Evolutionary conservation across 1,284 basidiomycete genomes (phyloP).

Genomic region (Cutaneotrichosporon daszewskae): DNA sequence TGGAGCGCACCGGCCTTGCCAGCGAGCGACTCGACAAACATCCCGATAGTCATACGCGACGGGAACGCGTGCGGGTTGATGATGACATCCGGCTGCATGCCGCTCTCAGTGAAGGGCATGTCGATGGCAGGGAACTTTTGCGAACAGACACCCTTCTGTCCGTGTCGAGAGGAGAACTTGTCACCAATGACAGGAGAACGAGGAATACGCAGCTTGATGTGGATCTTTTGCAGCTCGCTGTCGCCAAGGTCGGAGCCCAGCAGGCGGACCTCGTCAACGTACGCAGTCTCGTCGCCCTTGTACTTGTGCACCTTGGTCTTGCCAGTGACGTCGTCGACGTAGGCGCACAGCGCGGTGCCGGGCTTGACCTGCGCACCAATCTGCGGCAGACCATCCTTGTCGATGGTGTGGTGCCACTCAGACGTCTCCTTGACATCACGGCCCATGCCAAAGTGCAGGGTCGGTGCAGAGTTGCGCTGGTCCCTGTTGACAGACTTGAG

Average conservation of each 20-base stretch:
- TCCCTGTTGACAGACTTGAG: constrained; percentile 69
- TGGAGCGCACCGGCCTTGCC: constrained; percentile 99
- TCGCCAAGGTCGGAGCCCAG: constrained; percentile 85
- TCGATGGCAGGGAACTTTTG: constrained; percentile 98
- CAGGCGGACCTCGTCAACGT: constrained; percentile 86
- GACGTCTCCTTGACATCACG: constrained; percentile 60
- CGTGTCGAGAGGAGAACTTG: constrained; percentile 98
- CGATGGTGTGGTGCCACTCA: constrained; percentile 64
- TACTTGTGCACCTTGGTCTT: constrained; percentile 86
- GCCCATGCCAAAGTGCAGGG: constrained; percentile 80
- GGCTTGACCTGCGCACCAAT: constrained; percentile 65
- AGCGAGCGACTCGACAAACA: constrained; percentile 99
- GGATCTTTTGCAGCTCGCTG: constrained; percentile 83
- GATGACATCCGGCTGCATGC: constrained; percentile 98
- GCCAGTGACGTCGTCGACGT: constrained; percentile 79
- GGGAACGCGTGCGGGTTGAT: constrained; percentile 99
- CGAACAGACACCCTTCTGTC: constrained; percentile 99
- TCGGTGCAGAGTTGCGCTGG: constrained; percentile 48
- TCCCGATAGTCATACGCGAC: constrained; percentile 99
- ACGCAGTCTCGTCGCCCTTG: constrained; percentile 91
- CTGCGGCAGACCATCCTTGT: constrained; percentile 77
- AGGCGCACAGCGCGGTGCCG: constrained; percentile 76
- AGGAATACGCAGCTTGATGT: constrained; percentile 88
- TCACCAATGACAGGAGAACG: constrained; percentile 97
- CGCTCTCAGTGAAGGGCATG: constrained; percentile 98